These are phyloP conservation scores for Ricinus communis DNA, from an alignment of 345 rosid species.

Conservation along the genomic window DNA sequence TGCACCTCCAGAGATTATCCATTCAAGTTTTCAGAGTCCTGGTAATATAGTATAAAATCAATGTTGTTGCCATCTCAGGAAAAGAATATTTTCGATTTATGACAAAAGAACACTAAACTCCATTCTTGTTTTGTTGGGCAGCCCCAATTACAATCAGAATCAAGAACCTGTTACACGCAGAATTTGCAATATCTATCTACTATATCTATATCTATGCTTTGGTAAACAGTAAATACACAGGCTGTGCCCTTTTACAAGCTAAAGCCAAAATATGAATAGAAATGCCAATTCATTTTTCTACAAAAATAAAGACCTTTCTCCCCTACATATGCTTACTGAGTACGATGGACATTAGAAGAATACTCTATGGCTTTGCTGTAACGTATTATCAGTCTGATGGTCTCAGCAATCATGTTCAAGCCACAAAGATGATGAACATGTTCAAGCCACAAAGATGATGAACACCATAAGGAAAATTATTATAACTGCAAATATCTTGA, in stretches of 20 bases:
- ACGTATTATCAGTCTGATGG: not conserved
- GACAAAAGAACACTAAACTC: not conserved
- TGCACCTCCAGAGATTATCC: no score
- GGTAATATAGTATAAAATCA: no score
- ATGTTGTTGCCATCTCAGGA: not conserved
- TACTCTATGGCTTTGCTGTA: not conserved
- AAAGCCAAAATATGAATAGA: not conserved
- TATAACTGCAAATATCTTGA: constrained; percentile 79
- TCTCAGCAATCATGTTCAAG: constrained; percentile 34
- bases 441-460: constrained; percentile 71
- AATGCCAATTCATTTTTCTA: constrained; percentile 23
- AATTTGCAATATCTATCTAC: not conserved
- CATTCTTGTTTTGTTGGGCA: not conserved
- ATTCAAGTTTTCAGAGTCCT: no score
- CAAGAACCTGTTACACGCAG: not conserved
- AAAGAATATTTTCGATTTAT: not conserved
- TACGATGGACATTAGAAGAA: not conserved
- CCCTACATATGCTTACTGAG: not conserved
- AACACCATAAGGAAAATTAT: constrained; percentile 65
- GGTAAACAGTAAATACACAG: not conserved
- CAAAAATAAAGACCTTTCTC: constrained; percentile 6
- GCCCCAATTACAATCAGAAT: not conserved
- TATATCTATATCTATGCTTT: constrained; percentile 7
- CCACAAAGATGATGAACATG: constrained; percentile 67
- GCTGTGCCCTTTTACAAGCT: constrained; percentile 9